phyloP scores from a whole-genome alignment of 2,329 filamentous ascomycete species.

The Hymenoscyphus fraxineus region DNA sequence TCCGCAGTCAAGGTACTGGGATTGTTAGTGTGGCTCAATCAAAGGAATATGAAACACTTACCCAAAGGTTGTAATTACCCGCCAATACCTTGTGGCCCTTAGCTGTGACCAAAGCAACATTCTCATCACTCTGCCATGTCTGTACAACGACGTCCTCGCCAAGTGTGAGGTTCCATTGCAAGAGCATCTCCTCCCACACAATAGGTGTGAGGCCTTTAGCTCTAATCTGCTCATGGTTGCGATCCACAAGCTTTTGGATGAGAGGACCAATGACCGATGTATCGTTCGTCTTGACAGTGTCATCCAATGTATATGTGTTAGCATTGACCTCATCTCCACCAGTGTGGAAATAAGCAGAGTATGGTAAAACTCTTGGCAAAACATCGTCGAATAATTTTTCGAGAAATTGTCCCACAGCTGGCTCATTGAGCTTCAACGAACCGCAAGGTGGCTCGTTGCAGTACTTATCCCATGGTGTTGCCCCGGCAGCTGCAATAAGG shows the following conservation, averaged over 20 bases:
- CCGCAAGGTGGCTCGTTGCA: constrained; percentile 63
- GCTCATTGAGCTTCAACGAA: constrained; percentile 72
- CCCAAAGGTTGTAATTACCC: constrained; percentile 75
- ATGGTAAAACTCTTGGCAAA: constrained; percentile 65
- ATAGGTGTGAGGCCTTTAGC: constrained; percentile 65
- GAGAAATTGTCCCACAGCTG: constrained; percentile 67
- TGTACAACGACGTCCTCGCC: constrained; percentile 71
- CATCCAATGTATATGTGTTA: constrained; percentile 70
- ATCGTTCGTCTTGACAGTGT: constrained; percentile 65
- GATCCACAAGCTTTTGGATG: constrained; percentile 72
- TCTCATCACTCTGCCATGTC: constrained; percentile 64
- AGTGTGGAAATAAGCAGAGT: constrained; percentile 75
- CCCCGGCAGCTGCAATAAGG: constrained; percentile 62
- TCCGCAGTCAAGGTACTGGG: constrained; percentile 77
- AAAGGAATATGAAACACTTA: constrained; percentile 38
- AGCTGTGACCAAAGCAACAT: constrained; percentile 56
- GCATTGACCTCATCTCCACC: constrained; percentile 84
- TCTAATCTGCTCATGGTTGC: constrained; percentile 62
- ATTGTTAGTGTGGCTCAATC: constrained; percentile 19
- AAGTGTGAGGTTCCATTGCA: constrained; percentile 73
- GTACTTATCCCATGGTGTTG: constrained; percentile 54
- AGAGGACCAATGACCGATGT: constrained; percentile 64
- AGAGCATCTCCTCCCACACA: constrained; percentile 85
- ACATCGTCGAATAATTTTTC: constrained; percentile 71
- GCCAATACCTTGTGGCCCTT: constrained; percentile 68